A percentile compares a stretch with the other conserved stretches of the same genome.
phyloP scores from a whole-genome alignment of 2,329 filamentous ascomycete species.

The Monilinia fructicola region DNA sequence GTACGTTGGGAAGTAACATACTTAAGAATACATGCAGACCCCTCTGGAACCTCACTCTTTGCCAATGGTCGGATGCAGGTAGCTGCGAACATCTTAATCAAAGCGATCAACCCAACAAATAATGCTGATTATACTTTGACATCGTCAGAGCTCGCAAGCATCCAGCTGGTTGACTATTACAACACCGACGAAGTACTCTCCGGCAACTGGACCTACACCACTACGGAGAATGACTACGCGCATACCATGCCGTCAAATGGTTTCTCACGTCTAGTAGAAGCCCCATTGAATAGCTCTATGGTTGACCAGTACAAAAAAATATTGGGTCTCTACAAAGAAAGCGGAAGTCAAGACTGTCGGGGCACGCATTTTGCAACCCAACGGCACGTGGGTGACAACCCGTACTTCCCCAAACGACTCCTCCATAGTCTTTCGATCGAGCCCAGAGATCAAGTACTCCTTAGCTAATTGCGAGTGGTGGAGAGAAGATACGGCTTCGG shows the following conservation, averaged over 20 bases:
- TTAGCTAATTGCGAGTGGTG: neutral
- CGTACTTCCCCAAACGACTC: neutral
- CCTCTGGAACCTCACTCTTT: conserved; percentile 3
- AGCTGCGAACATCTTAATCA: conserved; percentile 10
- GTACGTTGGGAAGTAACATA: conserved; percentile 12
- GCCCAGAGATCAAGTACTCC: neutral
- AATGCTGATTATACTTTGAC: neutral
- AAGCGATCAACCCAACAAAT: conserved; percentile 11
- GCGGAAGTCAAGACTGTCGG: conserved; percentile 1
- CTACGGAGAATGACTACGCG: conserved; percentile 7
- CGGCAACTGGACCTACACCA: conserved; percentile 5
- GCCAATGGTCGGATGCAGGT: conserved; percentile 11
- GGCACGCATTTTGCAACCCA: conserved; percentile 7
- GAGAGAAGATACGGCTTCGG: conserved; percentile 1
- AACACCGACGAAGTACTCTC: neutral
- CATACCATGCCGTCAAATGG: conserved; percentile 4
- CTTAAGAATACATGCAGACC: neutral
- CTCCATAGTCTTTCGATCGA: neutral
- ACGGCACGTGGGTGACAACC: neutral
- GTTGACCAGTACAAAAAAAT: neutral
- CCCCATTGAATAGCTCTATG: neutral
- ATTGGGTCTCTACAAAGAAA: conserved; percentile 16
- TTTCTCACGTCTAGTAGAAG: neutral
- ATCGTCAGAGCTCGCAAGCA: neutral
- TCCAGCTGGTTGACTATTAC: conserved; percentile 16